Base-by-base conservation (phyloP, 345 rosid species). In the Balakata baccata region DNA sequence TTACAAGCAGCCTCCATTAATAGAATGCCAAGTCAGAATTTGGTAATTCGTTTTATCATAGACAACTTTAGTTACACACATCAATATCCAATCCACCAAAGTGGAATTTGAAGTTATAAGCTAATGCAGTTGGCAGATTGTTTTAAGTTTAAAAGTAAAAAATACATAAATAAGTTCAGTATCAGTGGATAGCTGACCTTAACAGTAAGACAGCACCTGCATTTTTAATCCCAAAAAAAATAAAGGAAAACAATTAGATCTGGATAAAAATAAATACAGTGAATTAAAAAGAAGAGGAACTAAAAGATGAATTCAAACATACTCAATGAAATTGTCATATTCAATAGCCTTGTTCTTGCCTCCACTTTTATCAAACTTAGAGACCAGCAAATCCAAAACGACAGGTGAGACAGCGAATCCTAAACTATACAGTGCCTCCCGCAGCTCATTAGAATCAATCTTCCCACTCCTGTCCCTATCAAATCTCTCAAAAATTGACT, bases 251-350 rank as follows among this genome's bases (percentile, higher is more conserved):
- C 6, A 56, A 37, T 38, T 57, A 39, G 17, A 56, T 37, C 18
- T 12, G 1, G 41, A 67, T 22, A 17, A 14, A n/a, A 41, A 29
- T 29, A 29, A 29, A 29, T 29, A 16, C 7, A 41, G 37, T 5
- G 18, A 41, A 11, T 43, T 11, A 52, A 22, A 20, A 4, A 3
- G 38, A 14, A 59, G 34, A 39, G 3, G 14, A 18, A 22, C 34
- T 29, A 45, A 47, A 47, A 23, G 4, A 22, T 13, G 4, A 7
- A 41, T 8, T 16, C 29, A 72, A 41, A 81, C 92, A 8, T 85
- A 94, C 97, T 94, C 98, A 20, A 94, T 92, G 86, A 94, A 94
- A 80, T 90, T 92, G 74, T 95, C 99, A 71, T 95, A 92, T 84
- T 92, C 98, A 50, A 95, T 86, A 62, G 94, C 93, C 76, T 34